Base-by-base conservation (phyloP, 2,329 filamentous ascomycete species). In the Aspergillus costaricaensis region DNA sequence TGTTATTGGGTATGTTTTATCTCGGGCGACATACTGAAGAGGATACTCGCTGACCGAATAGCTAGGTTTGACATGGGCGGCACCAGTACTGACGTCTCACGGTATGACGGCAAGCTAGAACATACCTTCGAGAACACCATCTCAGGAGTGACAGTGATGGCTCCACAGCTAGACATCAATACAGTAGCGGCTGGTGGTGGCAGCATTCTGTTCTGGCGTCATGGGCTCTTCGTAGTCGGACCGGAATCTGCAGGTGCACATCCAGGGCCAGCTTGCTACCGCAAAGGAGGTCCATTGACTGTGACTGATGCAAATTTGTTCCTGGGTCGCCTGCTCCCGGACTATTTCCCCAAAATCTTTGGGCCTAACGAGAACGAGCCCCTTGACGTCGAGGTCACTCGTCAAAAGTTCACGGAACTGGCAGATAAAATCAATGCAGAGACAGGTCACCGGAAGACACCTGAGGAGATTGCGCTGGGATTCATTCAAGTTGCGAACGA, bases 301-400 rank as follows among this genome's bases (percentile, higher is more conserved):
- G 93, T 97, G 9, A 97, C 94, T 0, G 93, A 97, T 71, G 93
- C 93, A 5, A 97, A 97, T 67, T 76, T 96, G 6, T 93, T 92
- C 72, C 85, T 98, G 0, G 93, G 93, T 0, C 86, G 94, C 21
- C 80, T 98, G 4, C 78, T 96, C 1, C 93, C 93, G 0, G 91
- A 96, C 63, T 96, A 96, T 81, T 98, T 98, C 76, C 94, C 94
- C 0, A 94, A 93, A 73, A 97, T 98, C 61, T 97, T 98, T 69
- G 94, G 94, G 48, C 89, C 91, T 74, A 89, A 93, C 48, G 93
- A 97, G 72, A 83, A 96, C 62, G 87, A 96, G 73, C 90, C 88
- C 0, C 78, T 97, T 1, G 92, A 96, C 71, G 81, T 85, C 1
- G 84, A 89, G 59, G 90, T 91, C 1, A 96, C 91, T 68, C 85